Percentiles rank a stretch among this genome's conserved stretches.
These are phyloP conservation scores for Epichloe coenophiala DNA, from an alignment of 2,329 filamentous ascomycete species.

Conservation along the genomic window DNA sequence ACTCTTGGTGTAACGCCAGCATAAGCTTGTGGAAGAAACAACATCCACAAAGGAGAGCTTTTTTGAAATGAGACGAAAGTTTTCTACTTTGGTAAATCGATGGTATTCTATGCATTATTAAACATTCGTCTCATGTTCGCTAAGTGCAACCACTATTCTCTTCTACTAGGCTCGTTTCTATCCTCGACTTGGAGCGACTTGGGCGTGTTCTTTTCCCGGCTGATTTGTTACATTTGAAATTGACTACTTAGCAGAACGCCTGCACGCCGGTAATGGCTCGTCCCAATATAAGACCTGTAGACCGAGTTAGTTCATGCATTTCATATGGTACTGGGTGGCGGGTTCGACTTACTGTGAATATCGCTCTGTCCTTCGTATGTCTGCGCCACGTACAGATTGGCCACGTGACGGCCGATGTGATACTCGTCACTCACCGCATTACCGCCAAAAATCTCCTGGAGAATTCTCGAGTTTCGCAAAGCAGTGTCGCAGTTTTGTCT, in stretches of 20 bases:
- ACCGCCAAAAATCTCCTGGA: slow-evolving; percentile 94
- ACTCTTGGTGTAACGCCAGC: not conserved
- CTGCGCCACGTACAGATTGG: slow-evolving; percentile 93
- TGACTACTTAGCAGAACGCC: slow-evolving; percentile 49
- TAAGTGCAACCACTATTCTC: not conserved
- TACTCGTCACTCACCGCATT: slow-evolving; percentile 99
- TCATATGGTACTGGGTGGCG: not conserved
- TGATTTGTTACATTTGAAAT: too few species aligned
- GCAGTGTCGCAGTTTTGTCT: slow-evolving; percentile 93
- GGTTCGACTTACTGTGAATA: slow-evolving; percentile 65
- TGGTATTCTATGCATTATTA: not conserved
- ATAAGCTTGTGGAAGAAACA: not conserved
- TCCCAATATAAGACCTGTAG: slow-evolving; percentile 53
- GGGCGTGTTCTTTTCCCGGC: too few species aligned
- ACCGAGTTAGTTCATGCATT: slow-evolving; percentile 4
- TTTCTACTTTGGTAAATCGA: too few species aligned
- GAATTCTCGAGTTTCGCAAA: slow-evolving; percentile 58
- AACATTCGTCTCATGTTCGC: not conserved
- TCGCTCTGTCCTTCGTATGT: slow-evolving; percentile 98
- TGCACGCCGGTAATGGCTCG: slow-evolving; percentile 62
- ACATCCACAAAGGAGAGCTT: too few species aligned
- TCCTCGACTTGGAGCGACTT: too few species aligned
- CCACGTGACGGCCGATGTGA: slow-evolving; percentile 83
- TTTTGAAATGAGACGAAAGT: too few species aligned
- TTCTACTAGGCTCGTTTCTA: not conserved